These are phyloP conservation scores for Buddleja alternifolia DNA, from an alignment of 257 asterid genomes.

Conservation along the genomic window DNA sequence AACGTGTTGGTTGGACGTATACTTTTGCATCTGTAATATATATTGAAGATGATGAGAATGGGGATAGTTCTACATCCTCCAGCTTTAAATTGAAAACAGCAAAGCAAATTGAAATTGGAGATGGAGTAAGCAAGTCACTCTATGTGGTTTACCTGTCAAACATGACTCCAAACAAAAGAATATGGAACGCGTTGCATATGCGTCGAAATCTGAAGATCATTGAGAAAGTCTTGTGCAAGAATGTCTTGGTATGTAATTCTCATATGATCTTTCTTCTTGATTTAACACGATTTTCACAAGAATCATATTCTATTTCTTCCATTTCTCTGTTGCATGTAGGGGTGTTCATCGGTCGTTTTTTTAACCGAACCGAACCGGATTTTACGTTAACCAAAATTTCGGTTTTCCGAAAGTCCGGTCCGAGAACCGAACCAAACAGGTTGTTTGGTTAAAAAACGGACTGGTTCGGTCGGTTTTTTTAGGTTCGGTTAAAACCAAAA, in stretches of 20 bases:
- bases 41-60: slow-evolving; percentile 30
- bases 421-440: too few species aligned
- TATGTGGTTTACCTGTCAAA: slow-evolving; percentile 51
- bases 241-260: slow-evolving; percentile 39
- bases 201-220: slow-evolving; percentile 38
- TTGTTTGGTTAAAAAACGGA: too few species aligned
- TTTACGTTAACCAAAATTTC: too few species aligned
- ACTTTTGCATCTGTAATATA: slow-evolving; percentile 47
- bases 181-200: slow-evolving; percentile 54
- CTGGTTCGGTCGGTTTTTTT: too few species aligned
- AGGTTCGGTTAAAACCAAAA: too few species aligned
- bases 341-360: too few species aligned
- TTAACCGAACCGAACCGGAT: too few species aligned
- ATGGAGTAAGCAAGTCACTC: slow-evolving; percentile 1
- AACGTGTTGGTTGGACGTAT: slow-evolving; percentile 32
- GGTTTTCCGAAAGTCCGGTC: too few species aligned
- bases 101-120: slow-evolving; percentile 10
- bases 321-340: too few species aligned
- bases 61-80: slow-evolving; percentile 18
- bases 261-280: not conserved
- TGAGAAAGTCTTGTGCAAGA: slow-evolving; percentile 34
- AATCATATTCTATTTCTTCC: too few species aligned
- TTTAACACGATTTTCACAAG: not conserved
- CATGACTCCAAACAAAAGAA: slow-evolving; percentile 37
- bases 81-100: slow-evolving; percentile 36